Percentiles rank a stretch among this genome's conserved stretches.
phyloP scores from a whole-genome alignment of 139 green algal genomes.

The Coelastrella sp. region DNA sequence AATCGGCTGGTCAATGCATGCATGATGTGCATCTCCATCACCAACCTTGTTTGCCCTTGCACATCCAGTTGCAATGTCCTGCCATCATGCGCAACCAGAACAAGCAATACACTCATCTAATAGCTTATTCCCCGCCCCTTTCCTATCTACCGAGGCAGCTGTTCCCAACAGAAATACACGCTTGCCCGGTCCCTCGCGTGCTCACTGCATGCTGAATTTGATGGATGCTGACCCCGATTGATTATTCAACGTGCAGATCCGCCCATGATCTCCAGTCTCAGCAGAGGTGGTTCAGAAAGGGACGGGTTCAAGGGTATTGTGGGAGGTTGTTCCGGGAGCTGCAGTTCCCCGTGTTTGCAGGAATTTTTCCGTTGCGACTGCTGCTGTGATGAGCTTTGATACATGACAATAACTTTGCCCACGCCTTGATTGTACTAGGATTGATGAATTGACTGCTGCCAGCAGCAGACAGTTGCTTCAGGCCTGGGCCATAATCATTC shows the following conservation, averaged over 20 bases:
- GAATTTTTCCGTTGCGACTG: not conserved
- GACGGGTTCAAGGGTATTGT: not conserved
- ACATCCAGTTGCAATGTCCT: constrained; percentile 74
- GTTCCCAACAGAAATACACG: not conserved
- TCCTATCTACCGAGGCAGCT: not conserved
- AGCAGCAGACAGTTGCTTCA: too few relatives aligned
- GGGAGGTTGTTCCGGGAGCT: not conserved
- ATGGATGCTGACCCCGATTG: not conserved
- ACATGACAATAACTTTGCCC: too few relatives aligned
- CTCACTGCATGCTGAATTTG: not conserved
- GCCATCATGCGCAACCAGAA: constrained; percentile 70
- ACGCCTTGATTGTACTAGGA: too few relatives aligned
- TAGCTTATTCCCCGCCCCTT: not conserved
- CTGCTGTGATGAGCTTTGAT: not conserved
- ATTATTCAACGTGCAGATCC: not conserved
- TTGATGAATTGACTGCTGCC: too few relatives aligned
- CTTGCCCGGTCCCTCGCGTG: not conserved
- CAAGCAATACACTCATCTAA: constrained; percentile 47
- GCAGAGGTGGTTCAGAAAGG: too few relatives aligned
- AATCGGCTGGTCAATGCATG: not conserved
- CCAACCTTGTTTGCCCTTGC: constrained; percentile 56
- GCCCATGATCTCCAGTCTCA: not conserved
- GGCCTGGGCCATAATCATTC: too few relatives aligned
- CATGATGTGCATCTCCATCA: not conserved
- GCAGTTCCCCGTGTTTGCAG: not conserved